phyloP scores from a whole-genome alignment of 106 monocot species.

The Dendrobium nobile region DNA sequence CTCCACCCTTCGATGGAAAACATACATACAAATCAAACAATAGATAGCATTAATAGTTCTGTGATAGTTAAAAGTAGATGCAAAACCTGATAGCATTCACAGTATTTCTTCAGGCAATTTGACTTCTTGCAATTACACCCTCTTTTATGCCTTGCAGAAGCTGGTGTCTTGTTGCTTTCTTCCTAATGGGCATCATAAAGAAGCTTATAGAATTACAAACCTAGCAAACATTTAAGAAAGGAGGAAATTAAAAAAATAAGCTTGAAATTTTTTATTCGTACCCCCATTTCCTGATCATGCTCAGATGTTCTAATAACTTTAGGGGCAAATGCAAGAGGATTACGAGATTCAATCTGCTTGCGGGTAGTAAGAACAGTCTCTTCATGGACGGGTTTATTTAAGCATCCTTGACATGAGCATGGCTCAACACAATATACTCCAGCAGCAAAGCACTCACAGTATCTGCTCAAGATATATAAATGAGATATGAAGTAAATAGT shows the following conservation, averaged over 20 bases:
- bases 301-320: constrained; percentile 75
- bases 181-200: constrained; percentile 30
- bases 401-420: constrained; percentile 88
- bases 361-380: constrained; percentile 84
- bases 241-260: neutral
- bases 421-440: constrained; percentile 88
- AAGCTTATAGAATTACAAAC: neutral
- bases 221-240: neutral
- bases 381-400: constrained; percentile 87
- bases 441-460: constrained; percentile 98
- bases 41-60: neutral
- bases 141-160: constrained; percentile 93
- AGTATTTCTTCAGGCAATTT: constrained; percentile 94
- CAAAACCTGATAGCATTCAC: constrained; percentile 95
- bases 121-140: constrained; percentile 99
- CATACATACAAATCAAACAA: constrained; percentile 8
- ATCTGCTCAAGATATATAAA: constrained; percentile 34
- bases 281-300: constrained; percentile 42
- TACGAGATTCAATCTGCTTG: constrained; percentile 94
- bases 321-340: constrained; percentile 99
- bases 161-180: constrained; percentile 83
- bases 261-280: constrained; percentile 11
- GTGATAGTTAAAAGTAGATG: constrained; percentile 5
- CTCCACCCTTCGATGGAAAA: constrained; percentile 17
- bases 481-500: neutral